These are phyloP conservation scores for Phytopythium delawarense DNA, from an alignment of 352 stramenopile genomes.

Conservation along the genomic window DNA sequence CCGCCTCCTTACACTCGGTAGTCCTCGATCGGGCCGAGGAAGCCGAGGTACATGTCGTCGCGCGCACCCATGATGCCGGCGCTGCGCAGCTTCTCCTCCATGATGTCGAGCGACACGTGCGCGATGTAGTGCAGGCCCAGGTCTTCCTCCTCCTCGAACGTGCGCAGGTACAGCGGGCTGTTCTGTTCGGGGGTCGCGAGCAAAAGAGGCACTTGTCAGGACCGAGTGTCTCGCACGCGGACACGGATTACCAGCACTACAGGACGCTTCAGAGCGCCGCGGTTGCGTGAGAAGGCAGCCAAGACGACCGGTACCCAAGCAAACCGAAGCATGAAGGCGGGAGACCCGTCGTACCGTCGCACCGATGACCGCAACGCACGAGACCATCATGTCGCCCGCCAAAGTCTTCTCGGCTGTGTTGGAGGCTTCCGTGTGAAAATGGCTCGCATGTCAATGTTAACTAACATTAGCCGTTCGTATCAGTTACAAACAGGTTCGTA, in stretches of 20 bases:
- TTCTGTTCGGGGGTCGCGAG: constrained; percentile 27
- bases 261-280: neutral
- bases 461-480: too few relatives aligned
- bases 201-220: neutral
- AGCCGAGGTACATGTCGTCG: constrained; percentile 86
- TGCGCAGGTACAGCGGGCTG: constrained; percentile 78
- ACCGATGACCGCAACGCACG: constrained; percentile 76
- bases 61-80: constrained; percentile 46
- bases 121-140: constrained; percentile 86
- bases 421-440: neutral
- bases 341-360: constrained; percentile 48
- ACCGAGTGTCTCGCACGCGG: too few relatives aligned
- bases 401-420: neutral
- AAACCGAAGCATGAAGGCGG: neutral
- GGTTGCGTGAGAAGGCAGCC: neutral
- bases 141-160: constrained; percentile 82
- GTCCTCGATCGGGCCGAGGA: constrained; percentile 81
- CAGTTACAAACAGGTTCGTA: neutral
- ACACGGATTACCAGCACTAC: neutral
- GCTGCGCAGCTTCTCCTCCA: constrained; percentile 72
- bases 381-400: constrained; percentile 49
- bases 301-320: neutral
- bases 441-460: neutral
- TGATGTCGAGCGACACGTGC: constrained; percentile 80
- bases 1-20: constrained; percentile 54